Evolutionary conservation across 192 early-diverging fungal genomes (phyloP).

Genomic region (Coemansia pectinata): DNA sequence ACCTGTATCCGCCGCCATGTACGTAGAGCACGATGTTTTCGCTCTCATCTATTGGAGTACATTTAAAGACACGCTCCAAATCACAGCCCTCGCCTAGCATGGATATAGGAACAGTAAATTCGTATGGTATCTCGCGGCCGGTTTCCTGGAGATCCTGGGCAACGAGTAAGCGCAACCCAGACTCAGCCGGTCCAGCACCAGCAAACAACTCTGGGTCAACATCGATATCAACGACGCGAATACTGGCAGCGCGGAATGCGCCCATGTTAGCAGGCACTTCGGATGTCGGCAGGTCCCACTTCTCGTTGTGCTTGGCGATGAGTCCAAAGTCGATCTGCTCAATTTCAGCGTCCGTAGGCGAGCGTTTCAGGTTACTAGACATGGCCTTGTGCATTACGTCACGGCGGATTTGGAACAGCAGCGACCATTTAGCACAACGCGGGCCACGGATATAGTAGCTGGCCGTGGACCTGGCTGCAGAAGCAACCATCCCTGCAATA

Average conservation of each 20-base stretch:
- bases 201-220: constrained; percentile 24
- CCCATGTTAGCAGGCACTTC: constrained; percentile 23
- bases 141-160: constrained; percentile 7
- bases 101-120: constrained; percentile 20
- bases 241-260: constrained; percentile 2
- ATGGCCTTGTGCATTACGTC: constrained; percentile 26
- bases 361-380: not conserved
- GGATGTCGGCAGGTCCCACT: constrained; percentile 18
- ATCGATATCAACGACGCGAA: constrained; percentile 16
- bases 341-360: constrained; percentile 31
- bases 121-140: constrained; percentile 14
- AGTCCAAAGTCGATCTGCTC: constrained; percentile 36
- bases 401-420: constrained; percentile 42
- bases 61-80: constrained; percentile 13
- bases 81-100: not conserved
- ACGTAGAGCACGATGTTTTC: constrained; percentile 69
- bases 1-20: constrained; percentile 74
- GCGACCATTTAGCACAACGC: constrained; percentile 38
- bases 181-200: constrained; percentile 28
- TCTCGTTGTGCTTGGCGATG: constrained; percentile 13
- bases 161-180: constrained; percentile 15
- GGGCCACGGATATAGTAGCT: constrained; percentile 47
- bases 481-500: constrained; percentile 10
- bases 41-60: constrained; percentile 15
- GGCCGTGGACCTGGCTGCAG: constrained; percentile 21